Percentiles rank a stretch among this genome's conserved stretches.
phyloP scores from a whole-genome alignment of 306 rosid genomes.

The Cucumis melo region DNA sequence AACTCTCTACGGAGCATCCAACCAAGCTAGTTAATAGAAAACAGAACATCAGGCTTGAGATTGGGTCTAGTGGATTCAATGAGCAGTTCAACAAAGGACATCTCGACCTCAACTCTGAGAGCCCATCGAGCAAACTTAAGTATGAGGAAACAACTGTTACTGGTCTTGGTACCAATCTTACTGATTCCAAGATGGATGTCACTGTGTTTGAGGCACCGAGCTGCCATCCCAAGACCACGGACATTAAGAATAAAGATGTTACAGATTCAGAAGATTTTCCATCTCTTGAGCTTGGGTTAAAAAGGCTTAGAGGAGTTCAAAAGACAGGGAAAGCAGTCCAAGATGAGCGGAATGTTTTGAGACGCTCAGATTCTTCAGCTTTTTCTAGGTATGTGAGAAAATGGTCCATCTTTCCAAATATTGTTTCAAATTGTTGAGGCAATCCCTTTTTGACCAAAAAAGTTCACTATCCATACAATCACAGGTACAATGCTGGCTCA shows the following conservation, averaged over 20 bases:
- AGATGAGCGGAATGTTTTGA: conserved; percentile 57
- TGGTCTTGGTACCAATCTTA: conserved; percentile 29
- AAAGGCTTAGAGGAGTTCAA: conserved; percentile 63
- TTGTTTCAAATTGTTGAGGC: not conserved
- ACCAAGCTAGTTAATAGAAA: conserved; percentile 30
- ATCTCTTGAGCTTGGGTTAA: conserved; percentile 55
- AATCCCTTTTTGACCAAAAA: not conserved
- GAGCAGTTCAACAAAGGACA: conserved; percentile 38
- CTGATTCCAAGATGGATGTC: conserved; percentile 31
- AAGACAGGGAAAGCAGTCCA: conserved; percentile 32
- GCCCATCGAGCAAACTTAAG: conserved; percentile 35
- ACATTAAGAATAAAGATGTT: conserved; percentile 25
- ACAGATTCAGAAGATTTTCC: conserved; percentile 34
- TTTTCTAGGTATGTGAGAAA: conserved; percentile 53
- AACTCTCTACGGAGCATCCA: conserved; percentile 25
- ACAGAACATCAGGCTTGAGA: conserved; percentile 23
- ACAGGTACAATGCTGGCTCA: conserved; percentile 55
- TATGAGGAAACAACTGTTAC: conserved; percentile 27
- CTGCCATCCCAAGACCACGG: conserved; percentile 26
- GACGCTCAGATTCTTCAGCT: conserved; percentile 69
- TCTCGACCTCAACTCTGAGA: conserved; percentile 30
- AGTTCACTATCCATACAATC: not conserved
- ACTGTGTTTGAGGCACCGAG: conserved; percentile 34
- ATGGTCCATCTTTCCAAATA: not conserved
- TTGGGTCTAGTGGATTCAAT: conserved; percentile 31